These are phyloP conservation scores for Pseudogymnoascus sp. DNA, from an alignment of 2,329 filamentous ascomycete genomes.

Conservation along the genomic window DNA sequence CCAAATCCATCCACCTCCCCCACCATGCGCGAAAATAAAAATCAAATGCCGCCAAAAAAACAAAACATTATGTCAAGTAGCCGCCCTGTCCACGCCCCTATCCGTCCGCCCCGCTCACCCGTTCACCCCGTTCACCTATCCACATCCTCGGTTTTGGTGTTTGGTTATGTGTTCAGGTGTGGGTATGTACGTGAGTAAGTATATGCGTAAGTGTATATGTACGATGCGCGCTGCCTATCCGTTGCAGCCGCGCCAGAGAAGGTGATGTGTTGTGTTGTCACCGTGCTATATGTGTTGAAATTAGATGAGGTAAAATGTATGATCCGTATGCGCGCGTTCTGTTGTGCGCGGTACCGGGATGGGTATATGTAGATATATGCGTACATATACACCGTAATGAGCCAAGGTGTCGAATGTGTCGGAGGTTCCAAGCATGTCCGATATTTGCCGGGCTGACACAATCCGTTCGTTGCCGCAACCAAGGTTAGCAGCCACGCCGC, in stretches of 20 bases:
- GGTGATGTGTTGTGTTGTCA: background rate
- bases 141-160: background rate
- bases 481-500: background rate
- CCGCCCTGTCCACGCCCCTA: background rate
- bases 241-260: background rate
- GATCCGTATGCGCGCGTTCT: background rate
- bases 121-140: background rate
- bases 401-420: background rate
- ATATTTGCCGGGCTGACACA: background rate
- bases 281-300: background rate
- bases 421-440: background rate
- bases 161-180: background rate
- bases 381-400: background rate
- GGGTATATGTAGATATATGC: background rate
- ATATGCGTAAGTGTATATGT: background rate
- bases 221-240: background rate
- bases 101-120: background rate
- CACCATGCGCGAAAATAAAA: background rate
- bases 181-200: background rate
- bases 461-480: background rate
- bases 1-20: background rate
- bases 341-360: background rate
- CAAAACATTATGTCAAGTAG: background rate
- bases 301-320: background rate
- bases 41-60: background rate